These are phyloP conservation scores for Shiraia bambusicola DNA, from an alignment of 2,329 filamentous ascomycete species.

Conservation along the genomic window DNA sequence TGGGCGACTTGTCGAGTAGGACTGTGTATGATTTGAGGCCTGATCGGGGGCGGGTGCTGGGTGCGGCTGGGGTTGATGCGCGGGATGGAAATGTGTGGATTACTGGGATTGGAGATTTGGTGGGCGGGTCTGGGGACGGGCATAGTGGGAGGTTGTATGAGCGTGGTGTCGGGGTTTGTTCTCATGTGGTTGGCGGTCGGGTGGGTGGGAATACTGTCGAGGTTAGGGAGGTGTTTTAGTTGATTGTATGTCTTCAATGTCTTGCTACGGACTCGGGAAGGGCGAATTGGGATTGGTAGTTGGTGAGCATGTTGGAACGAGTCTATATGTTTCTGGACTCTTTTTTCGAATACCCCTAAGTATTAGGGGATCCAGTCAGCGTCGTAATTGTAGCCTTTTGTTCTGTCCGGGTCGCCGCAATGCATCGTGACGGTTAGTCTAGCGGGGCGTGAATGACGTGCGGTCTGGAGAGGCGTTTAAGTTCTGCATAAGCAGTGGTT, in stretches of 20 bases:
- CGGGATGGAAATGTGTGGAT: constrained; percentile 28
- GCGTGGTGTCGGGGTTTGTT: constrained; percentile 14
- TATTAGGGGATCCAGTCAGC: not conserved
- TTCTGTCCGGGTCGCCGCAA: too few relatives aligned
- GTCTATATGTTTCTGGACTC: too few relatives aligned
- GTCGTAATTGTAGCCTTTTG: too few relatives aligned
- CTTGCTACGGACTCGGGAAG: too few relatives aligned
- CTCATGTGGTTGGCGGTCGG: constrained; percentile 16
- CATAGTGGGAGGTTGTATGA: constrained; percentile 1
- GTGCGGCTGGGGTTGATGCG: constrained; percentile 6
- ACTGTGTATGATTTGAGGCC: constrained; percentile 64
- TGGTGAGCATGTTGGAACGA: too few relatives aligned
- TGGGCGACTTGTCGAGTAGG: constrained; percentile 60
- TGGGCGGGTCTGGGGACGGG: constrained; percentile 16
- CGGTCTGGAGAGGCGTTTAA: too few relatives aligned
- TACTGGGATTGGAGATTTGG: constrained; percentile 26
- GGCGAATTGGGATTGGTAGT: too few relatives aligned
- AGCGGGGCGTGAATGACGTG: too few relatives aligned
- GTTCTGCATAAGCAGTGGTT: too few relatives aligned
- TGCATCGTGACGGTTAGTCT: too few relatives aligned
- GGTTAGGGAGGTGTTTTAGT: constrained; percentile 24
- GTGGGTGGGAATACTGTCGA: constrained; percentile 8
- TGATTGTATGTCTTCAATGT: too few relatives aligned
- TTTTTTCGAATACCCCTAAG: too few relatives aligned
- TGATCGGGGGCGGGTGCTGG: constrained; percentile 41